Conservation (phyloP, 257 asterid species). For the Thymus mandschuricus region DNA sequence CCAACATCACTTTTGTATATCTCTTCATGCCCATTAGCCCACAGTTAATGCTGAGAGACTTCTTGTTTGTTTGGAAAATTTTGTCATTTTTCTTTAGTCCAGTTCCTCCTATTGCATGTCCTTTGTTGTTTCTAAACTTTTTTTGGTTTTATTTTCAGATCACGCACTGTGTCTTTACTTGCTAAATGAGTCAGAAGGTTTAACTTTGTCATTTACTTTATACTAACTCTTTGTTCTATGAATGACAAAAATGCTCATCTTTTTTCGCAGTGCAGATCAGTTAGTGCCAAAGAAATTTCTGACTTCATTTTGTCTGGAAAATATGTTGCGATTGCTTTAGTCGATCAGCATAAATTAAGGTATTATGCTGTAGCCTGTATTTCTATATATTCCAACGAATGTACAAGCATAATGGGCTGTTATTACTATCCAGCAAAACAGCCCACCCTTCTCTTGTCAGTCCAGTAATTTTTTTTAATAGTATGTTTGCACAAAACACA, state of each 20-base stretch:
- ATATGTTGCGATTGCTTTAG: slow-evolving; percentile 77
- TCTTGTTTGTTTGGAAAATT: not conserved
- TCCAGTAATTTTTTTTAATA: not conserved
- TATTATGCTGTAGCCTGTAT: slow-evolving; percentile 34
- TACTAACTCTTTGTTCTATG: not conserved
- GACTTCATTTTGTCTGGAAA: slow-evolving; percentile 69
- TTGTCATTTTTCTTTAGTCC: not conserved
- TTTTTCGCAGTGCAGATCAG: slow-evolving; percentile 84
- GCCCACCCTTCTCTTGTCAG: slow-evolving; percentile 8
- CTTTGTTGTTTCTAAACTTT: slow-evolving; percentile 17
- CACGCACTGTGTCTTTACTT: slow-evolving; percentile 3
- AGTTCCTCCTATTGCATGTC: slow-evolving; percentile 1
- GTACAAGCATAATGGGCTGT: not conserved
- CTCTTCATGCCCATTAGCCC: not conserved
- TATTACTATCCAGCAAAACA: not conserved
- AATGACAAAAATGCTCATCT: slow-evolving; percentile 38
- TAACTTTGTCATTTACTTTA: not conserved
- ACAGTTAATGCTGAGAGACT: slow-evolving; percentile 5
- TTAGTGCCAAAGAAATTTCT: slow-evolving; percentile 68
- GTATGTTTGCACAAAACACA: slow-evolving; percentile 1
- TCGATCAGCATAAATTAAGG: slow-evolving; percentile 86
- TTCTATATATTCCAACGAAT: slow-evolving; percentile 11
- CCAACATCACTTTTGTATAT: not conserved
- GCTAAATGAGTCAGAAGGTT: slow-evolving; percentile 20
- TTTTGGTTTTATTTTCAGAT: slow-evolving; percentile 15